A percentile compares a stretch with the other conserved stretches of the same genome.
Conservation (phyloP, 495 filamentous ascomycete genomes). For the Tuber microsphaerosporum region DNA sequence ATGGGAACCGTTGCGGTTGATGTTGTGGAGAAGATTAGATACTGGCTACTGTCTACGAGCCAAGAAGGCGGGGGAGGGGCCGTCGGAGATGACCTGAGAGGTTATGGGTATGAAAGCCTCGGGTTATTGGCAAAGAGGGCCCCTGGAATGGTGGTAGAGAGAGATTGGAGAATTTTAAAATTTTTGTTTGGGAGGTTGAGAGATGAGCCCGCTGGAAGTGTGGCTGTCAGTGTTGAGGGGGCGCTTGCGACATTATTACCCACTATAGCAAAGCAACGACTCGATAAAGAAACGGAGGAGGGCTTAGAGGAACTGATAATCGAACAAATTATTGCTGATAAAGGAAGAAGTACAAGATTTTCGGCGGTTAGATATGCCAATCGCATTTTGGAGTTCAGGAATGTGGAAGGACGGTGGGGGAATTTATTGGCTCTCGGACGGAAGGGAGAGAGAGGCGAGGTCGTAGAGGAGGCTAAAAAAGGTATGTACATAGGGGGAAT, state of each 20-base stretch:
- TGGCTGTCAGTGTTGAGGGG: conserved; percentile 81
- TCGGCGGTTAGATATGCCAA: conserved; percentile 85
- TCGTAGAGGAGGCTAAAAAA: conserved; percentile 81
- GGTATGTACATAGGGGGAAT: conserved; percentile 51
- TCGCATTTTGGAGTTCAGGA: conserved; percentile 70
- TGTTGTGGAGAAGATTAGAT: conserved; percentile 62
- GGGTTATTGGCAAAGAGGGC: conserved; percentile 64
- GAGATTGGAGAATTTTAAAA: conserved; percentile 50
- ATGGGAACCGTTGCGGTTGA: conserved; percentile 59
- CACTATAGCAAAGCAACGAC: conserved; percentile 44
- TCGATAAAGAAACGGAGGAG: conserved; percentile 40
- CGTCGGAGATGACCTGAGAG: conserved; percentile 49
- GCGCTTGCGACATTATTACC: conserved; percentile 71
- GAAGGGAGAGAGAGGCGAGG: conserved; percentile 62
- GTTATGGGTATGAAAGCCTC: conserved; percentile 74
- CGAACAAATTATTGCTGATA: conserved; percentile 56
- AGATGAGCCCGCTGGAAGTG: conserved; percentile 66
- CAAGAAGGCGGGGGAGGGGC: conserved; percentile 55
- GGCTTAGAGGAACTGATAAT: conserved; percentile 53
- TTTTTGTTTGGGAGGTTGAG: conserved; percentile 68
- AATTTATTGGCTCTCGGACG: conserved; percentile 70
- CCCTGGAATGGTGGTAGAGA: conserved; percentile 48
- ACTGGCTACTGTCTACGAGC: conserved; percentile 53
- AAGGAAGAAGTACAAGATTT: conserved; percentile 65
- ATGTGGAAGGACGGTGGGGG: conserved; percentile 77